Conservation (phyloP, 805 yeast genomes). For the Wickerhamomyces chaumierensis region DNA sequence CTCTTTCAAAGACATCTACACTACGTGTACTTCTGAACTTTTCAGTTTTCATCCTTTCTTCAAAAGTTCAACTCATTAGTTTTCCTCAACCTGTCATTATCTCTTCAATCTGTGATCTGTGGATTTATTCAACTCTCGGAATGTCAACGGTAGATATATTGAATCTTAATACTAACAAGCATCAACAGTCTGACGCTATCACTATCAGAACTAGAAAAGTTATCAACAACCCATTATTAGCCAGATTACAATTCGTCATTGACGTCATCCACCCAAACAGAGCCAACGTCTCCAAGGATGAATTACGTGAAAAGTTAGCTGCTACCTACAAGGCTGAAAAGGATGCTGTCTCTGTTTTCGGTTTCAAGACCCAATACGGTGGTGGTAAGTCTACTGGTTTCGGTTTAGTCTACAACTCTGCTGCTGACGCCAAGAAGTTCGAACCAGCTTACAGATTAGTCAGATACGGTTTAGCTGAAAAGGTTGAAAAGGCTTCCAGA, state of each 20-base stretch:
- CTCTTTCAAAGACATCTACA: too few species aligned
- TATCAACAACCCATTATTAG: slow-evolving; percentile 97
- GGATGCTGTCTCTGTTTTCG: slow-evolving; percentile 94
- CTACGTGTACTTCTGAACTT: too few species aligned
- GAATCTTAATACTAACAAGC: too few species aligned
- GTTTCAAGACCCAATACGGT: slow-evolving; percentile 99
- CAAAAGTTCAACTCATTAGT: too few species aligned
- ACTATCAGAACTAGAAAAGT: slow-evolving; percentile 98
- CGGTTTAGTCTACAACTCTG: slow-evolving; percentile 97
- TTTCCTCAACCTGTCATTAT: too few species aligned
- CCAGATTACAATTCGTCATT: slow-evolving; percentile 98
- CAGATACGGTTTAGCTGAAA: slow-evolving; percentile 94
- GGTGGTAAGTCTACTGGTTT: slow-evolving; percentile 99
- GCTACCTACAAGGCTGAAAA: slow-evolving; percentile 83
- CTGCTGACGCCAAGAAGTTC: slow-evolving; percentile 94
- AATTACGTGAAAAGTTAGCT: slow-evolving; percentile 90
- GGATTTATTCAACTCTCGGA: too few species aligned
- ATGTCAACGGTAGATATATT: too few species aligned
- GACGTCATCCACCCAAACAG: slow-evolving; percentile 99
- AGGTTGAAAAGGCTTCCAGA: slow-evolving; percentile 97
- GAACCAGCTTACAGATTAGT: slow-evolving; percentile 99
- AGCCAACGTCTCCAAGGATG: slow-evolving; percentile 98
- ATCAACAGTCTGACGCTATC: slow-evolving; percentile 89
- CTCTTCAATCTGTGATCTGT: too few species aligned
- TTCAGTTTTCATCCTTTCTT: too few species aligned